Conservation (phyloP, 1,284 basidiomycete genomes). For the Trametes polyzona region DNA sequence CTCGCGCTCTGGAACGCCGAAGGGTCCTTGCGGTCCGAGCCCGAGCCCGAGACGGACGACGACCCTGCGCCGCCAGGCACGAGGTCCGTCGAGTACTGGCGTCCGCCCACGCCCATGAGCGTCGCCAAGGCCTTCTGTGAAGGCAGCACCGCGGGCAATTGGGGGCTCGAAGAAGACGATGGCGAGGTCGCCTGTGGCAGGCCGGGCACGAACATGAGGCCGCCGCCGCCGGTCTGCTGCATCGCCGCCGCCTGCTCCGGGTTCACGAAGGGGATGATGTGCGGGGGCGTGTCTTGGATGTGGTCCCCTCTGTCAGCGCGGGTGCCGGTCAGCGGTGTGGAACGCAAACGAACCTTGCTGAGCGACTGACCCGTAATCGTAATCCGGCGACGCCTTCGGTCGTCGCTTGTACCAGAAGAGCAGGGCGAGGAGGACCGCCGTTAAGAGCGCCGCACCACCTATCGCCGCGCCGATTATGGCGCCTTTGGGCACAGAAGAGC, state of each 20-base stretch:
- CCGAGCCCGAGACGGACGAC: neutral
- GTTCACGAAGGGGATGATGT: constrained; percentile 5
- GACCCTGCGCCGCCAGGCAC: neutral
- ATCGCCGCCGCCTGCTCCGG: neutral
- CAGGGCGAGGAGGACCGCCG: neutral
- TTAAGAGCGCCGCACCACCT: neutral
- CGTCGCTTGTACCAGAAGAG: neutral
- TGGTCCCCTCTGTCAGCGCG: neutral
- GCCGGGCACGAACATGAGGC: constrained; percentile 1
- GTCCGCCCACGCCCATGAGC: neutral
- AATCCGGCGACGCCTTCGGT: neutral
- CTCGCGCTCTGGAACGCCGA: neutral
- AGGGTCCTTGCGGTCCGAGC: neutral
- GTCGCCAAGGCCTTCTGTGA: neutral
- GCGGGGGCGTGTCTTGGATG: neutral
- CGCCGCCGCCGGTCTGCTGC: constrained; percentile 2
- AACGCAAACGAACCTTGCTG: neutral
- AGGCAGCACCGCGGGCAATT: neutral
- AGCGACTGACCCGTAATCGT: constrained; percentile 6
- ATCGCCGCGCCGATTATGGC: constrained; percentile 4
- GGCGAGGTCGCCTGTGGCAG: neutral
- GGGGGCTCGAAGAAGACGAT: neutral
- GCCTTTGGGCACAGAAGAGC: neutral
- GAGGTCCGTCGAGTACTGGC: neutral
- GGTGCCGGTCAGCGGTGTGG: neutral